These are phyloP conservation scores for Leersia perrieri DNA, from an alignment of 176 grass and related monocot genomes.

Conservation along the genomic window DNA sequence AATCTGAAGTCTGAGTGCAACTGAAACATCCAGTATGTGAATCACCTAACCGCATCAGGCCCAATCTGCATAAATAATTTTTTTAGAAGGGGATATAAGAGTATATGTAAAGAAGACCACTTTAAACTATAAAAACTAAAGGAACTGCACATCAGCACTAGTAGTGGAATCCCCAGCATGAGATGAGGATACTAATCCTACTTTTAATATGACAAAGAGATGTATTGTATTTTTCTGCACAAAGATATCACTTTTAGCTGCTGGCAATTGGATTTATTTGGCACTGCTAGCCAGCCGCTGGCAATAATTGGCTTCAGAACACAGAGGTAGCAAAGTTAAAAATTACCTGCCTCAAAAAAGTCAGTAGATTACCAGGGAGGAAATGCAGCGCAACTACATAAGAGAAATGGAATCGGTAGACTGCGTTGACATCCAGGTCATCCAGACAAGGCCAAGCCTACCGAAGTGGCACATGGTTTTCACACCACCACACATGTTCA, in stretches of 20 bases:
- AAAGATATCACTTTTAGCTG: neutral
- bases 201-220: too few relatives aligned
- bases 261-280: too few relatives aligned
- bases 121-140: neutral
- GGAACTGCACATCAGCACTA: neutral
- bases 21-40: neutral
- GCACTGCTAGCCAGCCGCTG: too few relatives aligned
- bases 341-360: too few relatives aligned
- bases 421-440: neutral
- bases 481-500: neutral
- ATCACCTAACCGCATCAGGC: neutral
- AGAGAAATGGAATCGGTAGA: neutral
- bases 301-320: neutral
- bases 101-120: neutral
- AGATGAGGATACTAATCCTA: neutral
- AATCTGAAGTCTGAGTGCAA: neutral
- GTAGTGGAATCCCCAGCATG: neutral
- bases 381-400: neutral
- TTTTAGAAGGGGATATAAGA: too few relatives aligned
- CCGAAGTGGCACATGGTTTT: neutral
- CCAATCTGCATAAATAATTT: neutral
- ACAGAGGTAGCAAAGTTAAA: neutral
- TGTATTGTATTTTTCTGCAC: neutral
- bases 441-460: neutral
- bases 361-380: neutral